Evolutionary conservation across 352 stramenopile species (phyloP).

Genomic region (Pythium oligandrum): DNA sequence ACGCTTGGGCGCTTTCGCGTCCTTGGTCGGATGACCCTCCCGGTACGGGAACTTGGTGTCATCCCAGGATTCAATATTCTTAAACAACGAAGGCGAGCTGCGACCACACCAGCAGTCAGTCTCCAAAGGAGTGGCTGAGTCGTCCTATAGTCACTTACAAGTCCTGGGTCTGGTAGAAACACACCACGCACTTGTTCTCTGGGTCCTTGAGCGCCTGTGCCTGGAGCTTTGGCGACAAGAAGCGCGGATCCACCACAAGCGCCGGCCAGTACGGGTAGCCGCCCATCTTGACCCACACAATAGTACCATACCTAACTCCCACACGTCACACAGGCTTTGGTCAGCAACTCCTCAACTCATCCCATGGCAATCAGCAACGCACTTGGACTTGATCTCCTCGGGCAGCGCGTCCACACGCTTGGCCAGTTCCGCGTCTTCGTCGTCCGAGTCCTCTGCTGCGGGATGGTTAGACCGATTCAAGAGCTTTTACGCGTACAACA

Average conservation of each 20-base stretch:
- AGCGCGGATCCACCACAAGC: conserved; percentile 60
- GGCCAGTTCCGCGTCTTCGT: conserved; percentile 27
- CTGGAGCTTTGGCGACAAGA: conserved; percentile 43
- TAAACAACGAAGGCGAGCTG: conserved; percentile 51
- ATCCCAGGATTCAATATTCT: conserved; percentile 70
- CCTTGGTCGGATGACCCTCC: conserved; percentile 52
- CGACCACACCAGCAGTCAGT: not conserved
- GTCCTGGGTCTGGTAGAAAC: conserved; percentile 77
- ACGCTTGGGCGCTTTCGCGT: conserved; percentile 72
- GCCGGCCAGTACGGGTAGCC: conserved; percentile 80
- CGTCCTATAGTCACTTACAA: conserved; percentile 32
- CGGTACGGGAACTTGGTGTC: conserved; percentile 67
- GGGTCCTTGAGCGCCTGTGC: conserved; percentile 42
- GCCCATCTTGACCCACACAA: conserved; percentile 81
- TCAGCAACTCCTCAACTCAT: not conserved
- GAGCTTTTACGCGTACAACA: conserved; percentile 10
- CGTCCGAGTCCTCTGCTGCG: conserved; percentile 33
- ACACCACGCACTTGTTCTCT: conserved; percentile 68
- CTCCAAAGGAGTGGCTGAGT: too few relatives aligned
- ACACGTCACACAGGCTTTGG: not conserved
- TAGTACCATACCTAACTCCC: conserved; percentile 50
- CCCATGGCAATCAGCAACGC: conserved; percentile 7
- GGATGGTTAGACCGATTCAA: conserved; percentile 5
- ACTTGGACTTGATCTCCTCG: conserved; percentile 55
- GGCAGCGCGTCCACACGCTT: conserved; percentile 42